Evolutionary conservation across 1,139 yeast species (phyloP).

Genomic region (Yamadazyma friedrichii): DNA sequence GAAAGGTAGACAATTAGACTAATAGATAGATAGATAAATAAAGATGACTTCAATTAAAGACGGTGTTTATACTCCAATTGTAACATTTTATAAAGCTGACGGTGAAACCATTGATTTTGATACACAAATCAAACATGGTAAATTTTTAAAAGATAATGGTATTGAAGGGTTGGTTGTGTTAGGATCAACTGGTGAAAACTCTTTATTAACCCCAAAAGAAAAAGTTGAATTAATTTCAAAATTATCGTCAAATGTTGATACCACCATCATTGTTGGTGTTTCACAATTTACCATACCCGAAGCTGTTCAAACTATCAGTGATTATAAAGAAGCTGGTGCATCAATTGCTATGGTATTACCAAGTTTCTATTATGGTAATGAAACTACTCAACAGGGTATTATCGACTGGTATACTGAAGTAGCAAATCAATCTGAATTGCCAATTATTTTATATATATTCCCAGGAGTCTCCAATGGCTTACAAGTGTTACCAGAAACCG

Average conservation of each 20-base stretch:
- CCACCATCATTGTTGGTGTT: slow-evolving; percentile 37
- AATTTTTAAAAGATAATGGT: slow-evolving; percentile 25
- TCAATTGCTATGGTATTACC: slow-evolving; percentile 39
- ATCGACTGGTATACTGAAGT: slow-evolving; percentile 39
- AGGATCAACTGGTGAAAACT: slow-evolving; percentile 45
- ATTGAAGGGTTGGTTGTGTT: slow-evolving; percentile 29
- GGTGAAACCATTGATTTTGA: slow-evolving; percentile 23
- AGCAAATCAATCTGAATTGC: slow-evolving; percentile 40
- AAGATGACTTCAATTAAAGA: slow-evolving; percentile 2
- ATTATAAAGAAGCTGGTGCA: slow-evolving; percentile 41
- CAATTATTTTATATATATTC: slow-evolving; percentile 45
- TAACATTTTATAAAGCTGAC: slow-evolving; percentile 32
- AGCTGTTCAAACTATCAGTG: slow-evolving; percentile 32
- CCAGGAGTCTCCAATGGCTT: slow-evolving; percentile 45
- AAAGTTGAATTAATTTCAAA: slow-evolving; percentile 25
- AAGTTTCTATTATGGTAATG: slow-evolving; percentile 44
- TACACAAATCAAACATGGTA: slow-evolving; percentile 32
- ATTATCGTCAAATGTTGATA: background rate
- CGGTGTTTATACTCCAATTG: slow-evolving; percentile 33
- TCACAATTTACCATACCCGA: slow-evolving; percentile 37
- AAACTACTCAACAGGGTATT: slow-evolving; percentile 38
- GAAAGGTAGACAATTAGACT: too few relatives aligned
- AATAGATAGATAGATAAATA: too few relatives aligned
- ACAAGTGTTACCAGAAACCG: slow-evolving; percentile 25
- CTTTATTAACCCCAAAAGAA: slow-evolving; percentile 40